A percentile compares a stretch with the other conserved stretches of the same genome.
These are phyloP conservation scores for Bothriochloa decipiens DNA, from an alignment of 176 grass and related monocot genomes.

Conservation along the genomic window DNA sequence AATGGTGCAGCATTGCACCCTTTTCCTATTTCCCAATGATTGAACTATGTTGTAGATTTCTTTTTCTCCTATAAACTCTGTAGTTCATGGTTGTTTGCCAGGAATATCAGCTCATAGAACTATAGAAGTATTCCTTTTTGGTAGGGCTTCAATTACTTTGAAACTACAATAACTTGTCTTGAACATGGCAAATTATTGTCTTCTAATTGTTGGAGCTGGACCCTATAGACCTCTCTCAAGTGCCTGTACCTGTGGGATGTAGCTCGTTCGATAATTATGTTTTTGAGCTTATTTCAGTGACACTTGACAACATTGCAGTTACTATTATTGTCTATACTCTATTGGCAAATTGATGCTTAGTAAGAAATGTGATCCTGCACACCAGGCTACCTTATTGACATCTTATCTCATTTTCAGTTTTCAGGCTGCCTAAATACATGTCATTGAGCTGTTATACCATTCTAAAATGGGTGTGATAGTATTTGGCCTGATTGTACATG, in stretches of 20 bases:
- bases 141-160: not conserved
- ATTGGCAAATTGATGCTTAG: not conserved
- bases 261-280: not conserved
- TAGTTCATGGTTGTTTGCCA: not conserved
- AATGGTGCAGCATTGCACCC: not conserved
- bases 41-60: not conserved
- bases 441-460: not conserved
- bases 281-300: not conserved
- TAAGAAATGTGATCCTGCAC: not conserved
- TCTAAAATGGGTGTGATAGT: not conserved
- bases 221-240: not conserved
- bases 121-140: not conserved
- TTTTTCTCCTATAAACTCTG: constrained; percentile 8
- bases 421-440: not conserved
- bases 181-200: not conserved
- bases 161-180: not conserved
- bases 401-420: not conserved
- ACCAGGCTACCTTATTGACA: not conserved
- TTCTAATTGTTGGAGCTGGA: not conserved
- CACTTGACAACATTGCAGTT: constrained; percentile 2
- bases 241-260: not conserved
- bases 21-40: not conserved
- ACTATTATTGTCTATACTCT: not conserved
- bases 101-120: not conserved
- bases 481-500: not conserved